Base-by-base conservation (phyloP, 2,329 filamentous ascomycete genomes). In the Colletotrichum tamarilloi region DNA sequence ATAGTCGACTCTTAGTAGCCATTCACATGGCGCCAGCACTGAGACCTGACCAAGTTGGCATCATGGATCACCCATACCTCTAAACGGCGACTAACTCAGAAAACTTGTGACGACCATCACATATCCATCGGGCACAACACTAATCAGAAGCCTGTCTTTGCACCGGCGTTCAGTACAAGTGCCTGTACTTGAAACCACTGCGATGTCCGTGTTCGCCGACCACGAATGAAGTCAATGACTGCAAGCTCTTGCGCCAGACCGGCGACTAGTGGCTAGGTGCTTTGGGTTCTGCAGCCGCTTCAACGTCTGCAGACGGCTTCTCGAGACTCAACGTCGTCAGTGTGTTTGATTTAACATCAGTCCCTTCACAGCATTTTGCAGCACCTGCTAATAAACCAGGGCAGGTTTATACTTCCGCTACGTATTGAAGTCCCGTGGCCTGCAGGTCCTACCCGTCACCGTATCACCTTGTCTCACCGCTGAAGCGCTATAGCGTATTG, bases 391-490 rank as follows among this genome's bases (percentile, higher is more conserved):
- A 14, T 32, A 26, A 11, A 38, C 46, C 46, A 19, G 32, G 32
- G 32, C 32, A 35, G 11, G 32, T 12, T n/a, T 26, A n/a, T 24
- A 28, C 26, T 8, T 38, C 16, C 16, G 16, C 38, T 42, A 56
- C 11, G n/a, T 24, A 2, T 9, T 11, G 22, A 60, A n/a, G 26
- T 59, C 67, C 49, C 49, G 62, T 70, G 67, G 67, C 32, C 57
- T 58, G 53, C 59, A 59, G 53, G 59, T 59, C 53, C 59, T 72
- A 42, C 30, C 66, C 66, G 53, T 63, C 60, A 57, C 60, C 42
- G 67, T 70, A 38, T 59, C 55, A 73, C 66, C 55, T 35, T 60
- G 67, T 69, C 70, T 73, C 67, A 65, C 59, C 55, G 32, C 55
- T 42, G 30, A 30, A 30, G 67, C 55, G 58, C 55, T 65, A 38